A percentile compares a stretch with the other conserved stretches of the same genome.
phyloP scores from a whole-genome alignment of 129 eudicot genomes.

The Ambrosia artemisiifolia region DNA sequence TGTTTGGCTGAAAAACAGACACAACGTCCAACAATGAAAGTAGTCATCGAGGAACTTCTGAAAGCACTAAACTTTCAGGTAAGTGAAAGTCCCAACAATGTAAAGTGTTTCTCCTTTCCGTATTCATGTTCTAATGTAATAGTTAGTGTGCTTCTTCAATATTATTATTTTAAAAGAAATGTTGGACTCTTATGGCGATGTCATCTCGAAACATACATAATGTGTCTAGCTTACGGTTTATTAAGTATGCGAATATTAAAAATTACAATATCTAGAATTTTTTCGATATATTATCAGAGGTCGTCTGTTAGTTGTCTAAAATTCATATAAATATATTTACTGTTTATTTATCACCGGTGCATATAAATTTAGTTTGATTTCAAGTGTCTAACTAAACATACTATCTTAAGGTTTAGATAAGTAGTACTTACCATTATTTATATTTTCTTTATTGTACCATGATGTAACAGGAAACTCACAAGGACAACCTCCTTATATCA shows the following conservation, averaged over 20 bases:
- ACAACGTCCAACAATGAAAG: background rate
- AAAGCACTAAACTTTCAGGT: slow-evolving; percentile 3
- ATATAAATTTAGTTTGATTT: too few species aligned
- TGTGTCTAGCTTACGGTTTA: background rate
- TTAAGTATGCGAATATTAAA: background rate
- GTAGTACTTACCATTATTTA: background rate
- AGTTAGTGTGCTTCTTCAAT: background rate
- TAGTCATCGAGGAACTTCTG: background rate
- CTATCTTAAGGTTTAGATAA: background rate
- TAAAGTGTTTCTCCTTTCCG: background rate
- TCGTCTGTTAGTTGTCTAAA: too few species aligned
- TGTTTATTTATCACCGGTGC: too few species aligned
- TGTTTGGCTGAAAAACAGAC: background rate
- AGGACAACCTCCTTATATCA: background rate
- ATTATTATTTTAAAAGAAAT: background rate
- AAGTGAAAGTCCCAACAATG: background rate
- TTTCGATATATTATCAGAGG: too few species aligned
- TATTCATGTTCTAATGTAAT: too few species aligned
- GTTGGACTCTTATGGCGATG: background rate
- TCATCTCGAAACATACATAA: background rate
- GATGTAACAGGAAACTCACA: background rate
- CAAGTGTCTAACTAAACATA: background rate
- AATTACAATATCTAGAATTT: too few species aligned
- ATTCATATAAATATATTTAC: too few species aligned
- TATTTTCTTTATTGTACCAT: background rate